A percentile compares a stretch with the other conserved stretches of the same genome.
Evolutionary conservation across 805 yeast genomes (phyloP).

Genomic region (Teunomyces aglyptinius): DNA sequence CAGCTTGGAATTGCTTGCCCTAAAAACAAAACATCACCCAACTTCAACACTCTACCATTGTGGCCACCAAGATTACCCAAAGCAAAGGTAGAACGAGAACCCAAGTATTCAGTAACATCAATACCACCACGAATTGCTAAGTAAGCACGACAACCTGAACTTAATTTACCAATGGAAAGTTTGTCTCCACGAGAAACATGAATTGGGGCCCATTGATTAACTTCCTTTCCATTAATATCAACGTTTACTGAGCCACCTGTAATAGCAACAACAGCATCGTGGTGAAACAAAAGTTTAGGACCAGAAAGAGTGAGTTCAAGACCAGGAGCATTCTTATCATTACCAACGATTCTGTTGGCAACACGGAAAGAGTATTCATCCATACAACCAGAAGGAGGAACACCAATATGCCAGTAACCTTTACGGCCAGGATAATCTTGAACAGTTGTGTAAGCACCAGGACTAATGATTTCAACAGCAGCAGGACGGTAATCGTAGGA

Average conservation of each 20-base stretch:
- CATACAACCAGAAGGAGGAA: conserved; percentile 99
- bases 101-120: conserved; percentile 90
- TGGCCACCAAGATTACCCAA: conserved; percentile 91
- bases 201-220: conserved; percentile 72
- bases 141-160: conserved; percentile 84
- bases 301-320: conserved; percentile 87
- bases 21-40: conserved; percentile 87
- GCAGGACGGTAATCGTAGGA: conserved; percentile 73
- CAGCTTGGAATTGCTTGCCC: conserved; percentile 74
- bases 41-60: conserved; percentile 87
- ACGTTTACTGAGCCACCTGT: conserved; percentile 83
- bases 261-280: conserved; percentile 70
- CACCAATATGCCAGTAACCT: conserved; percentile 89
- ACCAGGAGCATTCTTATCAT: conserved; percentile 78
- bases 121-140: conserved; percentile 89
- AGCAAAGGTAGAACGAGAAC: conserved; percentile 96
- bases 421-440: conserved; percentile 96
- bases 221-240: conserved; percentile 57
- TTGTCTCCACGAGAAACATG: conserved; percentile 70
- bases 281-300: conserved; percentile 83
- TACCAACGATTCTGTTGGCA: conserved; percentile 91
- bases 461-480: conserved; percentile 75
- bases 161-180: conserved; percentile 75
- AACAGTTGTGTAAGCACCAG: conserved; percentile 84
- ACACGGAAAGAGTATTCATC: conserved; percentile 86